Evolutionary conservation across 108 stramenopile genomes (phyloP).

Genomic region (Craspedostauros australis): DNA sequence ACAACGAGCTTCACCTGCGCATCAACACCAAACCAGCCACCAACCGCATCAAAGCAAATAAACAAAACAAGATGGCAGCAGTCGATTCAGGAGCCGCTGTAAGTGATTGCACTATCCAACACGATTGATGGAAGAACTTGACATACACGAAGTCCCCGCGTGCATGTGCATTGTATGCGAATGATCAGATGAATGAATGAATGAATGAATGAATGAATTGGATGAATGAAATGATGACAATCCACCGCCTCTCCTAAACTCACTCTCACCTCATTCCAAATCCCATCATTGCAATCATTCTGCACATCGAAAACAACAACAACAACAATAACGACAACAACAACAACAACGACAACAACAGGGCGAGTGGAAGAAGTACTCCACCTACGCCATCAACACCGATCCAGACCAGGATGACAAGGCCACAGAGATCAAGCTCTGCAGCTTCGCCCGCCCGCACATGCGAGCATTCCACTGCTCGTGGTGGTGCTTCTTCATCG

Average conservation of each 20-base stretch:
- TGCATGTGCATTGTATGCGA: not conserved
- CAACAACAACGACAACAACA: constrained; percentile 10
- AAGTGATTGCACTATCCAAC: constrained; percentile 8
- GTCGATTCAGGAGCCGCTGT: constrained; percentile 25
- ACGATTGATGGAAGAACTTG: not conserved
- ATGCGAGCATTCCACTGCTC: constrained; percentile 77
- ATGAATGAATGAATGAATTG: too few relatives aligned
- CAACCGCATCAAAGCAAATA: too few relatives aligned
- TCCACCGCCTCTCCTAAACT: too few relatives aligned
- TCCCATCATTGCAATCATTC: not conserved
- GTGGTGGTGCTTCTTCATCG: constrained; percentile 73
- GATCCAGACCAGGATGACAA: constrained; percentile 75
- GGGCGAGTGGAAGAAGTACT: constrained; percentile 53
- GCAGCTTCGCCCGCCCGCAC: constrained; percentile 52
- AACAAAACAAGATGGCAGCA: too few relatives aligned
- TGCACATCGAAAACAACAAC: too few relatives aligned
- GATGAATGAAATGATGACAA: not conserved
- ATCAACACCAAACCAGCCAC: too few relatives aligned
- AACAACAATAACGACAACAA: not conserved
- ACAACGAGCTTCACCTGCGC: too few relatives aligned
- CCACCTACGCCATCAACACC: constrained; percentile 45
- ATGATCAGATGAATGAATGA: too few relatives aligned
- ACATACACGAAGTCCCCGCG: not conserved
- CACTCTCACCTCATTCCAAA: too few relatives aligned
- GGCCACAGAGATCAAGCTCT: constrained; percentile 65